Base-by-base conservation (phyloP, 306 rosid genomes). In the Cicer chorassanicum region DNA sequence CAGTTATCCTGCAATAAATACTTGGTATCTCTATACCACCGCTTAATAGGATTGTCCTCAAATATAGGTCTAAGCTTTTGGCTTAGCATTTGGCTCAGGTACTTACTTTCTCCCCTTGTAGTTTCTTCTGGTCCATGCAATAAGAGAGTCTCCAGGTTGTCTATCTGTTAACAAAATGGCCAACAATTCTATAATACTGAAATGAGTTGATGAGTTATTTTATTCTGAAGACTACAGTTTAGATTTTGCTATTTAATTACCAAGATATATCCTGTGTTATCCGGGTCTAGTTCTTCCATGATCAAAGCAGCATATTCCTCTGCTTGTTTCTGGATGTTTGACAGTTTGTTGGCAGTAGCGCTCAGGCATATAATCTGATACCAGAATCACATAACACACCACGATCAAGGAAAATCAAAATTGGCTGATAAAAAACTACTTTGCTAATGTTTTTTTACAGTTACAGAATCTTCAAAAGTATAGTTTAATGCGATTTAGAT, bases 261-360 rank as follows among this genome's bases (percentile, higher is more conserved):
- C 90, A 73, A 67, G 77, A 89, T 86, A 84, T 84, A 82, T 73
- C 87, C 88, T 2, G 81, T 46, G 16, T 53, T 55, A 29, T 87
- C 87, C 9, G 91, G 90, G 73, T 89, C 94, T 60, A 89, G 84
- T 79, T 89, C 94, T 78, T 89, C 94, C 94, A 89, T 89, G 82
- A 89, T 87, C 82, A 89, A 67, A 78, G 92, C 92, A 0, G 94
- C 94, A 70, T 87, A 89, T 74, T 86, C 94, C 65, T 82, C 86
- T 57, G 92, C 90, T 78, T 84, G 90, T 15, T 62, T 78, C 79
- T 89, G 88, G 76, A 89, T 87, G 80, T 76, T 87, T 73, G 88
- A 14, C 18, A 89, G 84, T 39, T 87, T 82, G 87, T 89, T 89
- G 70, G 91, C 82, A 55, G 92, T 85, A 60, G 91, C 94, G 46